Percentiles rank a stretch among this genome's conserved stretches.
phyloP scores from a whole-genome alignment of 2,329 filamentous ascomycete species.

The Ustulina deusta region DNA sequence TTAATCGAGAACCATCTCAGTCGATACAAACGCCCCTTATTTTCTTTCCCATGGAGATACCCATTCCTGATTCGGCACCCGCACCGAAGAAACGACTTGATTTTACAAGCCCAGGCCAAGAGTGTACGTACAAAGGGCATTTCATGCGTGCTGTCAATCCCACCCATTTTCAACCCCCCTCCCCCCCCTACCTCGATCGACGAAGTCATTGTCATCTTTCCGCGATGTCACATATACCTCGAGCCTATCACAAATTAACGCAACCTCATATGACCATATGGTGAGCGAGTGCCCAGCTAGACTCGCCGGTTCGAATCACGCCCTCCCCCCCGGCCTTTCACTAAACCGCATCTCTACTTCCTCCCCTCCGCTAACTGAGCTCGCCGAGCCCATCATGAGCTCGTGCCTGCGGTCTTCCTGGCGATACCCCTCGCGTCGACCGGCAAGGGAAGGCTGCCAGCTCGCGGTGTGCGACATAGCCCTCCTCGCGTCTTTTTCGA shows the following conservation, averaged over 20 bases:
- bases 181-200: neutral
- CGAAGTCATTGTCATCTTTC: neutral
- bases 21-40: neutral
- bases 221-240: no score
- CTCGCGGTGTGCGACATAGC: conserved; percentile 53
- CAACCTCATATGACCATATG: neutral
- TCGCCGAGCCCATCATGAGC: conserved; percentile 58
- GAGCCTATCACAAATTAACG: neutral
- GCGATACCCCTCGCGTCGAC: conserved; percentile 63
- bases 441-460: conserved; percentile 63
- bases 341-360: conserved; percentile 56
- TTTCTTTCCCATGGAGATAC: neutral
- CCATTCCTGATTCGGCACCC: neutral
- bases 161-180: neutral
- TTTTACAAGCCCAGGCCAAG: neutral
- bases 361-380: neutral
- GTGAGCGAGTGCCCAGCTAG: no score
- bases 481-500: conserved; percentile 51
- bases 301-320: neutral
- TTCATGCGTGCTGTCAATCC: neutral
- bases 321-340: conserved; percentile 53
- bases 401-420: conserved; percentile 66
- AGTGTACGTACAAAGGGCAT: neutral
- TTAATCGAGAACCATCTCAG: neutral
- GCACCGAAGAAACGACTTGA: neutral